Evolutionary conservation across 768 basidiomycete species (phyloP), one percentile per base, ranked within the genome.

Genomic region (Porphyrellus cyaneotinctus): DNA sequence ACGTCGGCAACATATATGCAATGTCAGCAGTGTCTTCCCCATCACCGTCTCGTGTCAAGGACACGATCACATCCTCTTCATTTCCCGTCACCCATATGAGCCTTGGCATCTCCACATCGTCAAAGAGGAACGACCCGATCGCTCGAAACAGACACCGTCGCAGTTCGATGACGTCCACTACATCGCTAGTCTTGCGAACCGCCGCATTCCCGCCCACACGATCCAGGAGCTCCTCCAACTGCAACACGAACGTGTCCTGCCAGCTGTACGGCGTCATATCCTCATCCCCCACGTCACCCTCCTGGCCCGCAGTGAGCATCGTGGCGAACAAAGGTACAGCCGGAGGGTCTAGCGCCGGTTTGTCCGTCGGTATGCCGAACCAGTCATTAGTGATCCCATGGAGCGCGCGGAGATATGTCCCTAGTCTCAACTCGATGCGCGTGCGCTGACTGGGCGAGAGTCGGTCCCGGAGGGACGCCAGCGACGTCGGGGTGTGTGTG

Each of bases 341-440:
- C 2, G 74, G 75, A 15, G 74, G 68, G 6, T 76, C 71, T 9
- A 43, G 43, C 12, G 37, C n/a, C 12, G 57, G 49, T 42, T 53
- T 39, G n/a, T 62, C 61, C 26, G n/a, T 46, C 17, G 83, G 83
- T 4, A 74, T 59, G 4, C 88, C 88, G 58, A 82, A 90, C 82
- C 82, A 88, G 61, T 89, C 85, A 70, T 87, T 88, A 62, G 85
- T 83, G n/a, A 87, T 75, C 12, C 67, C 74, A 60, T 90, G 88
- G n/a, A 88, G 70, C 51, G 81, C 75, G 7, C 78, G 79, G 33
- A 89, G 75, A 59, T 80, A 74, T 31, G 74, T 66, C 8, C 88
- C 88, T 2, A 87, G 70, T 47, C 76, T 72, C n/a, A 85, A 73
- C 52, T 88, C 83, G 51, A 88, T 60, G 18, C 75, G 67, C 4